These are phyloP conservation scores for Teunomyces atbi DNA, from an alignment of 805 yeast species.

Conservation along the genomic window DNA sequence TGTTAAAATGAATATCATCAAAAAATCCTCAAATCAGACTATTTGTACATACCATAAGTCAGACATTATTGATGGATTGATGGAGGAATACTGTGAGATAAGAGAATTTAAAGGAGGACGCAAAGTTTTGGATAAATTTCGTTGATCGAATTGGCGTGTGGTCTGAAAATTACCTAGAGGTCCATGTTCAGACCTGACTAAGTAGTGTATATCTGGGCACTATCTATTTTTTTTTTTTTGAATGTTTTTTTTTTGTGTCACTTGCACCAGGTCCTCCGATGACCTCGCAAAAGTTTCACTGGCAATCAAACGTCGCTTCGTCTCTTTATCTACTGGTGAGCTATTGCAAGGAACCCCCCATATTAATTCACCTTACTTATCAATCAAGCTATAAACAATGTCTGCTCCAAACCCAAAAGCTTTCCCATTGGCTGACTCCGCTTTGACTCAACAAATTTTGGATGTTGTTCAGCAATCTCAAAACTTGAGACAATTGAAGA, in stretches of 20 bases:
- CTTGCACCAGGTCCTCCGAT: neutral
- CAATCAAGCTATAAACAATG: conserved; percentile 38
- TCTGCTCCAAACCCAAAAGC: conserved; percentile 97
- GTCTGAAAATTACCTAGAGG: neutral
- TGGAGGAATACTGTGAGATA: conserved; percentile 4
- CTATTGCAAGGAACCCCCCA: conserved; percentile 30
- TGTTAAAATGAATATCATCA: too few relatives aligned
- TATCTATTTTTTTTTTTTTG: neutral
- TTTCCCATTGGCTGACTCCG: conserved; percentile 97
- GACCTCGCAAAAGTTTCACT: conserved; percentile 2
- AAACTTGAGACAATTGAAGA: conserved; percentile 96
- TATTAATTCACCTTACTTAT: neutral
- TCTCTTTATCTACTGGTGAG: conserved; percentile 21
- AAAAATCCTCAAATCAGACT: neutral
- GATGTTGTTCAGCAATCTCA: conserved; percentile 98
- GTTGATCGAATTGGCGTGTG: conserved; percentile 3
- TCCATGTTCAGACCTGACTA: neutral
- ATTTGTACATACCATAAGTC: conserved; percentile 67
- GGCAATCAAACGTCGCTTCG: neutral
- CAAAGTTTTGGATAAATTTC: conserved; percentile 4
- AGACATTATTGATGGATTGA: conserved; percentile 47
- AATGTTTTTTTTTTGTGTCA: neutral
- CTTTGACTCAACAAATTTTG: conserved; percentile 91
- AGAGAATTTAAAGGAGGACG: conserved; percentile 4
- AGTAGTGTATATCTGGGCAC: neutral